Base-by-base conservation (phyloP, 805 yeast genomes). In the Suhomyces canberraensis region DNA sequence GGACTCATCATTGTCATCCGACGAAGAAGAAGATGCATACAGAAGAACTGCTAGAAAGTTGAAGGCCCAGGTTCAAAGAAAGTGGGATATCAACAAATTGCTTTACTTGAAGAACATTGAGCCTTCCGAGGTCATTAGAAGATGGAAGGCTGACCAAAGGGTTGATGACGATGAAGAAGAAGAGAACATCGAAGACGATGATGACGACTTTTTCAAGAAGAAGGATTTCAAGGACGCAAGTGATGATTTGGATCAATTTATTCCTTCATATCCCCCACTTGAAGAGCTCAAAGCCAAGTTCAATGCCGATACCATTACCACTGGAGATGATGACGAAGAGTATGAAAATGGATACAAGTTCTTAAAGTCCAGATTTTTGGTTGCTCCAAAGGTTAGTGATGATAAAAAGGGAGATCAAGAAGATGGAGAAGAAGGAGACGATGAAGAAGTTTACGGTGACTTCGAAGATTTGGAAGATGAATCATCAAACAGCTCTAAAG, bases 61-160 rank as follows among this genome's bases (percentile, higher is more conserved):
- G 40, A 68, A 75, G 43, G 75, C 82, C n/a, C 46, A 74, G 4
- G 40, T 66, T 61, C 54, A 70, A 64, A 50, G 76, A 70, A 61
- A 66, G 40, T 86, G 95, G 90, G 86, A 91, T 58, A 77, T 91
- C 43, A 80, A 82, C 48, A 86, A 84, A 52, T 64, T 91, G 38
- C 66, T 93, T 4, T 91, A 93, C 58, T 72, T 84, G 76, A 79
- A 82, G 39, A 83, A 86, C 47, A 70, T 88, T 28, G 76, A 79
- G 9, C 90, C 97, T 0, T 69, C 64, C 1, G 93, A 84, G 45
- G 93, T 75, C 22, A 67, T 87, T 31, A 66, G 65, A 27, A 75
- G 90, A 60, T 86, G 95, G 95, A 77, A 60, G 46, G 69, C 74
- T 21, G 78, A 76, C 48, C 71, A 68, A 26, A 59, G 51, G 2